These are phyloP conservation scores for Lathyrus oleraceus DNA, from an alignment of 306 rosid species.

Conservation along the genomic window DNA sequence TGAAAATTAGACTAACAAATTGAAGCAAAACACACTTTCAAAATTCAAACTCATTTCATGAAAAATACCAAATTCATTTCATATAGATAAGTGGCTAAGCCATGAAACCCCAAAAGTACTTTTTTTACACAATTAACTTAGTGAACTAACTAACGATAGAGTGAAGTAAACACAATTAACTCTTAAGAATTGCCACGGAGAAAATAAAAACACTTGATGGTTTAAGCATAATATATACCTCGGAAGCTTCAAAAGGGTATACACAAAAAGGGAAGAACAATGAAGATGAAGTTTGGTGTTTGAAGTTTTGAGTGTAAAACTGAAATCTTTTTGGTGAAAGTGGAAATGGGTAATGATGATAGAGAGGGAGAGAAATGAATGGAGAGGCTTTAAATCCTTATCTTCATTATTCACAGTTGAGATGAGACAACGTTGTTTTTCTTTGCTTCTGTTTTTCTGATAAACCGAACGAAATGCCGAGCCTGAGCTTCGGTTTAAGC, in stretches of 20 bases:
- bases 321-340: conserved; percentile 35
- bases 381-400: conserved; percentile 91
- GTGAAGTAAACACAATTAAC: conserved; percentile 1
- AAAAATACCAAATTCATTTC: not conserved
- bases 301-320: conserved; percentile 21
- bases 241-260: conserved; percentile 39
- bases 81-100: conserved; percentile 13
- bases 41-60: not conserved
- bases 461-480: conserved; percentile 14
- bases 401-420: conserved; percentile 38
- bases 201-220: conserved; percentile 38
- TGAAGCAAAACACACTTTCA: too few relatives aligned
- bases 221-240: conserved; percentile 44
- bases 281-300: conserved; percentile 11
- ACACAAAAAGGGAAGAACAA: not conserved
- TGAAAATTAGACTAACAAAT: too few relatives aligned
- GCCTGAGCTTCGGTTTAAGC: conserved; percentile 3
- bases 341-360: conserved; percentile 42
- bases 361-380: conserved; percentile 71
- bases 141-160: conserved; percentile 10
- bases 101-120: conserved; percentile 10
- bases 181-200: conserved; percentile 18
- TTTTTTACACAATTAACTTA: not conserved
- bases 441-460: conserved; percentile 21
- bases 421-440: conserved; percentile 15